Evolutionary conservation across 176 grass and related monocot genomes (phyloP), one percentile per base, ranked within the genome.

Genomic region (Eleusine coracana): DNA sequence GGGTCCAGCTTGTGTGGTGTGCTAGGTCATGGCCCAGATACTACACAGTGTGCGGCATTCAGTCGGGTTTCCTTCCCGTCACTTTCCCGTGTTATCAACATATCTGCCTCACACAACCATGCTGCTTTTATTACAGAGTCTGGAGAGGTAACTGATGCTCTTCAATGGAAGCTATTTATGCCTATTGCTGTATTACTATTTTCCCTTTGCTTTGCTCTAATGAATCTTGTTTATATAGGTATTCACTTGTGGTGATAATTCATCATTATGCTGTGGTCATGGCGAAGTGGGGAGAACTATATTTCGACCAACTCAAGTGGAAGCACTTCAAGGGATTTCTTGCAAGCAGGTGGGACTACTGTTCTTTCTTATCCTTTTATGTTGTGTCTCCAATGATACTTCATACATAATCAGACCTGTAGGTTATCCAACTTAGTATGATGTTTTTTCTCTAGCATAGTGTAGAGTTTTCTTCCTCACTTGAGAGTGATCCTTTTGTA

Each of bases 241-340:
- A 17, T 99, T 99, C 77, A 94, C 96, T 31, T 99, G 96, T 79
- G 96, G 96, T 63, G 97, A 99, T 80, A 96, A 99, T 90, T 99
- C 97, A 55, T 99, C 97, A 83, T 90, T 87, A 62, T 99, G 97
- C 59, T 99, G 97, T 82, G 97, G 97, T 78, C 97, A 99, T 21
- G 91, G 93, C 15, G 93, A 99, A 73, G 93, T 92, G 49, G 91
- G 89, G 14, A 85, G 91, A 51, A 94, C 97, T 27, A 85, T 99
- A 89, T 99, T 99, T 82, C 94, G 88, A 49, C 97, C 97, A 82
- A 99, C 88, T 40, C 80, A 87, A 77, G 85, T 99, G 82, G 81
- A 96, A 66, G 83, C 89, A 23, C 87, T 99, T 75, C 71, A 89
- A 61, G 93, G 87, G 29, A 84, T 94, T 59, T 83, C 75, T 62